Conservation (phyloP, 306 rosid genomes). For the Inga leiocalycina region DNA sequence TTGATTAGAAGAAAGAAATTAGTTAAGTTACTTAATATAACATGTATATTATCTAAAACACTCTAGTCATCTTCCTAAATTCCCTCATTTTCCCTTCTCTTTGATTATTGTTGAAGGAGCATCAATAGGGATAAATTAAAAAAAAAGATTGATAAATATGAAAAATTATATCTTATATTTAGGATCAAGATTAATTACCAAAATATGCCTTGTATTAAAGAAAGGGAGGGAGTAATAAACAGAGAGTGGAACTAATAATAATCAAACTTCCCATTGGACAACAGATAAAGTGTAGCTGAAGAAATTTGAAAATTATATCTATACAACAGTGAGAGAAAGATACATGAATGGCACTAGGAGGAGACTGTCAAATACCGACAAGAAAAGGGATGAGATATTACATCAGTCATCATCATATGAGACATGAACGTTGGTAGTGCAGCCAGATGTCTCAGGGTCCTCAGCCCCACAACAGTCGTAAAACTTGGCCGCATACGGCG, state of each 20-base stretch:
- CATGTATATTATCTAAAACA: too few relatives aligned
- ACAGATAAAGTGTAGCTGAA: conserved; percentile 7
- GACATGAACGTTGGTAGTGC: conserved; percentile 76
- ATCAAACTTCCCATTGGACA: conserved; percentile 20
- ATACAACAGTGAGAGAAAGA: conserved; percentile 22
- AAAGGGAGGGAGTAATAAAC: background rate
- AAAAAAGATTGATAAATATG: too few relatives aligned
- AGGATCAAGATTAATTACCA: too few relatives aligned
- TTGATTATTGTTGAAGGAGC: too few relatives aligned
- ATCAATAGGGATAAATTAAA: too few relatives aligned
- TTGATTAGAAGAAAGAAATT: too few relatives aligned
- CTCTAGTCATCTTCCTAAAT: too few relatives aligned
- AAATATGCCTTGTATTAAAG: background rate
- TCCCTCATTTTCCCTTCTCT: accelerated
- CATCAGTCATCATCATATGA: conserved; percentile 74
- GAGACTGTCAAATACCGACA: background rate
- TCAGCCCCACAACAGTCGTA: conserved; percentile 97
- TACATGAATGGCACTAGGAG: background rate
- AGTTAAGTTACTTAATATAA: too few relatives aligned
- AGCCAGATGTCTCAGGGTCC: conserved; percentile 75
- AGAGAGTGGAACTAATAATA: background rate
- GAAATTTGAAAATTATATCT: conserved; percentile 25
- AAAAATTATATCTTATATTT: too few relatives aligned
- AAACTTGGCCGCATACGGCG: conserved; percentile 82
- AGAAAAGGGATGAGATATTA: conserved; percentile 20